Percentiles rank a stretch among this genome's conserved stretches.
Conservation (phyloP, 768 basidiomycete genomes). For the Trametes cinnabarina region DNA sequence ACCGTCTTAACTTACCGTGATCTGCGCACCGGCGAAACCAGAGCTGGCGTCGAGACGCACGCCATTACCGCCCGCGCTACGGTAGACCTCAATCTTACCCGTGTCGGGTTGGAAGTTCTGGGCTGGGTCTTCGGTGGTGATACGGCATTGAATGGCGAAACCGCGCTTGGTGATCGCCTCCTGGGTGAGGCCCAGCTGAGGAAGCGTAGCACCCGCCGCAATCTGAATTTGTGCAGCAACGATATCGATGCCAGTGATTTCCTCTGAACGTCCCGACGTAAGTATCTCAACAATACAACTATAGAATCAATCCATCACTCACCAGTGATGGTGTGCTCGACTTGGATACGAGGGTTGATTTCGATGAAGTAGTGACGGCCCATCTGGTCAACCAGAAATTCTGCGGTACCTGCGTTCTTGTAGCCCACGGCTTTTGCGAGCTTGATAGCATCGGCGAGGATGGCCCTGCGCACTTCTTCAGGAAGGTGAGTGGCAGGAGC, state of each 20-base stretch:
- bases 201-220: conserved; percentile 94
- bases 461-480: conserved; percentile 86
- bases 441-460: conserved; percentile 89
- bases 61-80: conserved; percentile 97
- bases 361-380: conserved; percentile 99
- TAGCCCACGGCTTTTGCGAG: conserved; percentile 92
- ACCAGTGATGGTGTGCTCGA: conserved; percentile 99
- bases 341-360: conserved; percentile 99
- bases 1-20: conserved; percentile 63
- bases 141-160: conserved; percentile 96
- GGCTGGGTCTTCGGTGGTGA: conserved; percentile 97
- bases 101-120: conserved; percentile 94
- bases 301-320: conserved; percentile 21
- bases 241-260: conserved; percentile 98
- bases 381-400: conserved; percentile 96
- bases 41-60: conserved; percentile 95
- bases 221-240: conserved; percentile 99
- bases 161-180: conserved; percentile 95
- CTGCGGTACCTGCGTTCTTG: conserved; percentile 95
- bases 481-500: conserved; percentile 94
- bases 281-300: not conserved
- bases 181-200: conserved; percentile 93
- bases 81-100: conserved; percentile 99
- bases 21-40: conserved; percentile 98
- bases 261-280: conserved; percentile 57